Conservation (phyloP, 768 basidiomycete genomes). For the Leucosporidium scottii region DNA sequence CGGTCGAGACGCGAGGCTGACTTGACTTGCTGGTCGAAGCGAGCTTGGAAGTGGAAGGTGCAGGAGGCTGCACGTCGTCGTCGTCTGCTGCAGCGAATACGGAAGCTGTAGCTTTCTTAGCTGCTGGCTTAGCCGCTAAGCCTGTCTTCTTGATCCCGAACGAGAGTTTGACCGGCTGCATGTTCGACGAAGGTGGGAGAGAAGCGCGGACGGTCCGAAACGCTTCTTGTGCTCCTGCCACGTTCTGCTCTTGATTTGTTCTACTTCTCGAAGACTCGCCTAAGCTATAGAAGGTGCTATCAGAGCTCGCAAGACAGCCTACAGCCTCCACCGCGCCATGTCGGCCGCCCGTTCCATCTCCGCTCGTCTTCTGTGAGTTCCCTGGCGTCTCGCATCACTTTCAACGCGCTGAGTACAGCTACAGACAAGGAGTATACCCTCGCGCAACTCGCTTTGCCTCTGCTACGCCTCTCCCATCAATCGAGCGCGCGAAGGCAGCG, state of each 20-base stretch:
- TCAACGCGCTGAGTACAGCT: not conserved
- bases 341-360: too few species aligned
- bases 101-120: constrained; percentile 47
- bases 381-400: not conserved
- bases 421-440: too few species aligned
- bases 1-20: constrained; percentile 12
- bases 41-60: not conserved
- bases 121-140: constrained; percentile 36
- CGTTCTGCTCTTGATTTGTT: not conserved
- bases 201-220: not conserved
- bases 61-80: constrained; percentile 15
- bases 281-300: too few species aligned
- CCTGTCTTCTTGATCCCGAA: constrained; percentile 57
- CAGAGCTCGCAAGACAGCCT: too few species aligned
- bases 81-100: constrained; percentile 48
- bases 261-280: too few species aligned
- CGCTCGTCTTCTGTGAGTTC: too few species aligned
- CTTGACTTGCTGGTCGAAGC: not conserved
- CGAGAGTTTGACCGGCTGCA: constrained; percentile 58
- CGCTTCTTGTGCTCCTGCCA: not conserved
- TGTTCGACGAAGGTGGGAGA: not conserved
- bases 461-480: not conserved
- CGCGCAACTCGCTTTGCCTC: not conserved
- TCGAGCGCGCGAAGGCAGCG: not conserved
- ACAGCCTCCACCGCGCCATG: too few species aligned